A percentile compares a stretch with the other conserved stretches of the same genome.
These are phyloP conservation scores for Discostella stelligeroides DNA, from an alignment of 108 stramenopile genomes.

Conservation along the genomic window DNA sequence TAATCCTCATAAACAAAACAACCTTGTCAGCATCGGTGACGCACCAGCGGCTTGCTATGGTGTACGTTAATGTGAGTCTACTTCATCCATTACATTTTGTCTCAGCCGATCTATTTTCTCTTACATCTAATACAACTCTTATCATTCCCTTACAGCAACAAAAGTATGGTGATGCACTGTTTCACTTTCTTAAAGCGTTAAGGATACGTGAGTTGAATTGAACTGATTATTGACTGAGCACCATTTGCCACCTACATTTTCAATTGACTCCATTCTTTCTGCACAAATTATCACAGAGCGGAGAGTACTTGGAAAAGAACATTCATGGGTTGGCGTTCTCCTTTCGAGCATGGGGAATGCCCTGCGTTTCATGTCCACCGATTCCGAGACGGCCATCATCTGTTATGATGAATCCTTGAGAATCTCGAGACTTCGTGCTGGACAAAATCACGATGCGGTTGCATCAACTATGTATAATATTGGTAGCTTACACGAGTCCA, in stretches of 20 bases:
- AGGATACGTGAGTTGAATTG: slow-evolving; percentile 31
- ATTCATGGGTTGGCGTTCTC: slow-evolving; percentile 25
- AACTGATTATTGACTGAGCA: neutral
- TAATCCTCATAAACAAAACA: slow-evolving; percentile 25
- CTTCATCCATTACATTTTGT: neutral
- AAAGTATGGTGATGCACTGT: slow-evolving; percentile 26
- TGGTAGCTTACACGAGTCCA: slow-evolving; percentile 38
- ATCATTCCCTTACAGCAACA: slow-evolving; percentile 20
- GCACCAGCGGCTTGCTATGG: slow-evolving; percentile 29
- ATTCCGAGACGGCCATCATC: slow-evolving; percentile 23
- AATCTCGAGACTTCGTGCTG: slow-evolving; percentile 36
- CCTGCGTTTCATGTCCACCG: slow-evolving; percentile 15
- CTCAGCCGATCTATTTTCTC: neutral
- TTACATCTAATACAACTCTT: neutral
- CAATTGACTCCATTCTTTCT: neutral
- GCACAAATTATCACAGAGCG: slow-evolving; percentile 16
- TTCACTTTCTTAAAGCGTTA: slow-evolving; percentile 38
- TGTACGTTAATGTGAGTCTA: slow-evolving; percentile 31
- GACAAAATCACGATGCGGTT: slow-evolving; percentile 36
- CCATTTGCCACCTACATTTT: neutral
- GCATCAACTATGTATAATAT: slow-evolving; percentile 35
- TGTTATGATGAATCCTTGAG: slow-evolving; percentile 45
- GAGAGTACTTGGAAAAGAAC: slow-evolving; percentile 39
- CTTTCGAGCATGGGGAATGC: slow-evolving; percentile 40
- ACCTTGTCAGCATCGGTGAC: slow-evolving; percentile 41